Evolutionary conservation across 179 eudicot species (phyloP).

Genomic region (Corrigiola litoralis): DNA sequence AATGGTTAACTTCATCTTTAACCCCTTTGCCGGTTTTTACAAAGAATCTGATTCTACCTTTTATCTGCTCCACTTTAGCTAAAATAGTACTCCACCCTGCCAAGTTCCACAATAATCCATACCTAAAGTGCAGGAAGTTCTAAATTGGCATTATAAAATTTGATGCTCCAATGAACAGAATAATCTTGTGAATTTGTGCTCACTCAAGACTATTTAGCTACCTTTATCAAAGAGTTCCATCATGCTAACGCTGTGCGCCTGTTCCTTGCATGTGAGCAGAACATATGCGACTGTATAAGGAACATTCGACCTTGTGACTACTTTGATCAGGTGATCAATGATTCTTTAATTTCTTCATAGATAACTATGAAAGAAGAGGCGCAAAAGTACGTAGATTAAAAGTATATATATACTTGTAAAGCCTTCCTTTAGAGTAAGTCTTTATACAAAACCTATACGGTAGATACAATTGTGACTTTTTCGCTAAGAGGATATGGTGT

Average conservation of each 20-base stretch:
- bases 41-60: slow-evolving; percentile 25
- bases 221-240: not conserved
- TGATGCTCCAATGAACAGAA: slow-evolving; percentile 5
- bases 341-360: no score
- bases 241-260: not conserved
- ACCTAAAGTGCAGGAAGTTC: not conserved
- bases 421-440: slow-evolving; percentile 3
- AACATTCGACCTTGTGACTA: not conserved
- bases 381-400: not conserved
- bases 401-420: slow-evolving; percentile 11
- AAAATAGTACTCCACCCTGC: not conserved
- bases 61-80: slow-evolving; percentile 9
- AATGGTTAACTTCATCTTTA: not conserved
- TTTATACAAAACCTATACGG: slow-evolving; percentile 24
- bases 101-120: not conserved
- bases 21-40: slow-evolving; percentile 2
- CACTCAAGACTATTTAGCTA: not conserved
- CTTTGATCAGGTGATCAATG: no score
- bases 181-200: slow-evolving; percentile 3
- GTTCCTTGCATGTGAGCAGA: not conserved
- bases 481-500: not conserved
- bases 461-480: slow-evolving; percentile 3
- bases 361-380: not conserved
- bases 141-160: not conserved
- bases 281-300: not conserved